Evolutionary conservation across 441 rosid species (phyloP), one percentile per base, ranked within the genome.

Genomic region (Francoa sonchifolia): DNA sequence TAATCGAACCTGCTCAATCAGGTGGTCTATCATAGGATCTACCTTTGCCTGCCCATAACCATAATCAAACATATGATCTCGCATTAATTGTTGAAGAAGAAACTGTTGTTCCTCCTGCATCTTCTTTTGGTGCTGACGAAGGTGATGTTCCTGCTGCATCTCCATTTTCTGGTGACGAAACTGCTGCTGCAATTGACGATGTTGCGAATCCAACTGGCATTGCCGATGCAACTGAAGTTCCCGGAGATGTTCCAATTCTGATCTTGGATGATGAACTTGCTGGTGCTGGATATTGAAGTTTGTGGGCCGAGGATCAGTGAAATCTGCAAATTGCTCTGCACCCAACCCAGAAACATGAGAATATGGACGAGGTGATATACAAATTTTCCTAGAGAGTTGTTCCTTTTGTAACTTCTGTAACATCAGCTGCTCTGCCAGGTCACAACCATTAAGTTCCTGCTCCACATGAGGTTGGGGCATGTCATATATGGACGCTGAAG

Each of bases 171-270:
- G 52, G 23, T 59, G 53, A 23, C 13, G 50, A 30, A 53, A 20
- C 2, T 26, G 49, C 0, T 27, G 43, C 46, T 47, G 58, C 13
- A 58, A 29, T 11, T 57, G 63, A 32, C 55, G 74, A 4, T 69
- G 73, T 44, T 55, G 65, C 17, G 22, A 56, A 40, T 47, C 47
- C n/a, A 21, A 59, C 41, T 52, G 63, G 1, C 18, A 23, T 1
- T 43, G 48, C 48, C 29, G 48, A 9, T 43, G 48, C 17, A 58
- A 34, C 53, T 74, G 70, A 62, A 71, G 69, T 33, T 69, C 57
- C 71, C 76, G 41, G 15, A 71, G 39, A 57, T 65, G 74, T 22
- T 73, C 89, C 57, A 76, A 10, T 42, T 65, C 73, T 16, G 64
- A 54, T 27, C 30, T 39, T 21, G 68, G 50, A 59, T 58, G 69